Evolutionary conservation across 148 eudicot genomes (phyloP).

Genomic region (Vaccinium darrowii): DNA sequence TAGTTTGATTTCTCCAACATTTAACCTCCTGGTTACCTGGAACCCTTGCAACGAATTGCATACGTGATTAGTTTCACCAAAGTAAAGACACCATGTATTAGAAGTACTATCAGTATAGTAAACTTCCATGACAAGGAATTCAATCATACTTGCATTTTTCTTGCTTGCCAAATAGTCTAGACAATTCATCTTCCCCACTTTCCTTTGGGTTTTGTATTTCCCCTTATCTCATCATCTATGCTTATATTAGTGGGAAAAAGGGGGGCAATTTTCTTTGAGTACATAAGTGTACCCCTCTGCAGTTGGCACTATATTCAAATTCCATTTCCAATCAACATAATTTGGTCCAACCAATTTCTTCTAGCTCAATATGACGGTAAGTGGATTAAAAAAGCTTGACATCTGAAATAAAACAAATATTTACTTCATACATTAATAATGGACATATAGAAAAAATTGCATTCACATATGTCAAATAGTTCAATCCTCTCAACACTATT

Average conservation of each 20-base stretch:
- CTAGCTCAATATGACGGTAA: neutral
- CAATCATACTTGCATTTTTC: neutral
- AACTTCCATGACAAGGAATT: neutral
- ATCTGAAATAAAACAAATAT: neutral
- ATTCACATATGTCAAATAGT: neutral
- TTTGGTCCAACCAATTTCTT: constrained; percentile 1
- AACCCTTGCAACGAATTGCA: neutral
- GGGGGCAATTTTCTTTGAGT: neutral
- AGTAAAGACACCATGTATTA: neutral
- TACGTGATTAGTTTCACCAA: neutral
- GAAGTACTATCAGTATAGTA: neutral
- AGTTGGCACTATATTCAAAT: neutral
- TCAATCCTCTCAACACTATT: neutral
- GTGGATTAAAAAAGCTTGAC: neutral
- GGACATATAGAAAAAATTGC: neutral
- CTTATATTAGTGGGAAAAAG: neutral
- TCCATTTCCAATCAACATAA: neutral
- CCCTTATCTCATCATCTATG: neutral
- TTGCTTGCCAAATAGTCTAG: neutral
- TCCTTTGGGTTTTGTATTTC: neutral
- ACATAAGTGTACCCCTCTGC: neutral
- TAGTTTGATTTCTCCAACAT: neutral
- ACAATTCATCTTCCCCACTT: neutral
- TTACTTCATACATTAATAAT: neutral
- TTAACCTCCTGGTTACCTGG: neutral